A percentile compares a stretch with the other conserved stretches of the same genome.
Conservation (phyloP, 208 protist species). For the Balamuthia mandrillaris region DNA sequence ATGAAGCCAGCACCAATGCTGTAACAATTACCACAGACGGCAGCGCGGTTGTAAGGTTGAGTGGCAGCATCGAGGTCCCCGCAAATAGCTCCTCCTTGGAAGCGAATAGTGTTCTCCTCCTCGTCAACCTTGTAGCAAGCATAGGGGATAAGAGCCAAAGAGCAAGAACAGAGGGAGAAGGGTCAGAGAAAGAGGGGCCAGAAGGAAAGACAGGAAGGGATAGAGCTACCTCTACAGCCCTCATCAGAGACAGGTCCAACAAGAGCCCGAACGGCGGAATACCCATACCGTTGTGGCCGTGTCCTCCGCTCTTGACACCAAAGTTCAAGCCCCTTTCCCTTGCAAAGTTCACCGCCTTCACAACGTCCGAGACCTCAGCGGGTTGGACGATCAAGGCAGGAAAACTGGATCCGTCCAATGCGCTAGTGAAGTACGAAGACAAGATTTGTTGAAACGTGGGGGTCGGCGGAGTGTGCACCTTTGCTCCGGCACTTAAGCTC, state of each 20-base stretch:
- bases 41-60: not conserved
- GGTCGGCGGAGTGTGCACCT: not conserved
- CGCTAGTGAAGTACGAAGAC: not conserved
- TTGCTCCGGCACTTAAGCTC: not conserved
- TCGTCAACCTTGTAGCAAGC: too few relatives aligned
- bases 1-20: slow-evolving; percentile 2
- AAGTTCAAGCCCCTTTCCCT: not conserved
- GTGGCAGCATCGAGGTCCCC: slow-evolving; percentile 23
- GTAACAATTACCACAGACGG: slow-evolving; percentile 2
- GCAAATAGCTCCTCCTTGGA: not conserved
- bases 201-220: not conserved
- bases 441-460: not conserved
- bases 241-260: not conserved
- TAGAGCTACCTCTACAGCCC: not conserved
- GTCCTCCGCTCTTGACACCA: not conserved
- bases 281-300: not conserved
- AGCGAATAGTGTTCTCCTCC: not conserved
- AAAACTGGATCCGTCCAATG: not conserved
- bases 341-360: not conserved
- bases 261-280: not conserved
- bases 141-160: too few relatives aligned
- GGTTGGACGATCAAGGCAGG: slow-evolving; percentile 6
- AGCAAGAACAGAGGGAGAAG: too few relatives aligned
- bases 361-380: not conserved
- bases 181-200: not conserved